Percentiles rank a stretch among this genome's conserved stretches.
Conservation (phyloP, 1,284 basidiomycete species). For the Inonotus obliquus region DNA sequence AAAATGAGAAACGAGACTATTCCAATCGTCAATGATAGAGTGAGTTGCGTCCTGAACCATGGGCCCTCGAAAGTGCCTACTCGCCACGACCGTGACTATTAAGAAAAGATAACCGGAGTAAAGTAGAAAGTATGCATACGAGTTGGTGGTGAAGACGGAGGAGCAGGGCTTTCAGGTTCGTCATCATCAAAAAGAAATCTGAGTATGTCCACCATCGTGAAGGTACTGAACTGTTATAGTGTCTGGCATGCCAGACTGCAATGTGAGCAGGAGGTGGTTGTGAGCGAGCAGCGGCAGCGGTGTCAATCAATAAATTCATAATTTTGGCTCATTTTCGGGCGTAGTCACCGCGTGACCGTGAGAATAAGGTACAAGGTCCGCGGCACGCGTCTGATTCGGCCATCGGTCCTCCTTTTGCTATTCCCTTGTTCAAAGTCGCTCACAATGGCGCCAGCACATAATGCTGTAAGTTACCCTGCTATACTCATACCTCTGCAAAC, state of each 20-base stretch:
- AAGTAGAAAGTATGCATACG: conserved; percentile 30
- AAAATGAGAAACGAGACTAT: conserved; percentile 81
- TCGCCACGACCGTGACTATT: not conserved
- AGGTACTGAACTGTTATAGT: not conserved
- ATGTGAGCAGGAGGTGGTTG: not conserved
- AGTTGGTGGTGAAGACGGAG: conserved; percentile 57
- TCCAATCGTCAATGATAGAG: conserved; percentile 77
- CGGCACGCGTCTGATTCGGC: not conserved
- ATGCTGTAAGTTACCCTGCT: not conserved
- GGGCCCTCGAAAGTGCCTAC: conserved; percentile 78
- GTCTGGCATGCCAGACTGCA: too few species aligned
- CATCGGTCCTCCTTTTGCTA: not conserved
- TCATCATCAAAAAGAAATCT: not conserved
- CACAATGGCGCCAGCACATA: not conserved
- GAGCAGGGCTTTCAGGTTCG: conserved; percentile 28
- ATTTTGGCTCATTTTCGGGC: not conserved
- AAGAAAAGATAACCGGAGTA: not conserved
- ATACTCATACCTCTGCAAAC: not conserved
- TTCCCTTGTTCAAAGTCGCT: not conserved
- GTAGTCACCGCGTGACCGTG: not conserved
- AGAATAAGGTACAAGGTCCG: not conserved
- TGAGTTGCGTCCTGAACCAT: conserved; percentile 90
- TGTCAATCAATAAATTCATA: not conserved
- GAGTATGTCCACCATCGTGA: not conserved
- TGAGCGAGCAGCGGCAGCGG: not conserved